Evolutionary conservation across 1,284 basidiomycete species (phyloP), one percentile per base, ranked within the genome.

Genomic region (Pascua sp.): DNA sequence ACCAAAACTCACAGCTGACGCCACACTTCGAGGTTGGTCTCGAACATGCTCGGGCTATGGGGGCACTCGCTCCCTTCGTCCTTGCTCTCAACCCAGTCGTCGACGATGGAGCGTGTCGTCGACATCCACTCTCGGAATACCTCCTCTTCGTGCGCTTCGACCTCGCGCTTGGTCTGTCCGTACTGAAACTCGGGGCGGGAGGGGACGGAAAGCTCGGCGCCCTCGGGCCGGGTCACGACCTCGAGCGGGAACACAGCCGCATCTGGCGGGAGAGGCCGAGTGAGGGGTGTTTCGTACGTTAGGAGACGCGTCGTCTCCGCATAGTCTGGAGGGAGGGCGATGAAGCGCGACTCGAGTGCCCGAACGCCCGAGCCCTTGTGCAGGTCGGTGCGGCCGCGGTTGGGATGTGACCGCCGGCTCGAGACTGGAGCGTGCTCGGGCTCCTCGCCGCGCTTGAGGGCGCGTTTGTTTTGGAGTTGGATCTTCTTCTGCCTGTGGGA

Each of bases 21-120:
- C 91, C 91, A 95, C 8, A 95, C 91, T 72, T 94, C 89, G 24
- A 94, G 70, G 73, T 95, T 95, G 38, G 89, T 83, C 75, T 95
- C 92, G 72, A 86, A 95, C 70, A 88, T 87, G 0, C 88, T 87
- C 8, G 72, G 70, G 47, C 72, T 69, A 43, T 68, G 63, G 4
- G 68, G 42, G 49, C 51, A 13, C 59, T 64, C 64, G 7, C 69
- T 65, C 42, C 67, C 49, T 36, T 52, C 59, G 49, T 51, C 56
- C 16, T 46, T 66, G 24, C 63, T 62, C 39, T 65, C 59, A 36
- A 77, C 80, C 85, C 86, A 90, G 37, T 79, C 74, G 24, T 81
- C 73, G 37, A 89, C 78, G 13, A 79, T 68, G 8, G 76, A 73
- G 67, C 90, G 86, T 11, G 83, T 86, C 63, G 83, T 79, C 11